Evolutionary conservation across 306 rosid genomes (phyloP).

Genomic region (Lathyrus sativus): DNA sequence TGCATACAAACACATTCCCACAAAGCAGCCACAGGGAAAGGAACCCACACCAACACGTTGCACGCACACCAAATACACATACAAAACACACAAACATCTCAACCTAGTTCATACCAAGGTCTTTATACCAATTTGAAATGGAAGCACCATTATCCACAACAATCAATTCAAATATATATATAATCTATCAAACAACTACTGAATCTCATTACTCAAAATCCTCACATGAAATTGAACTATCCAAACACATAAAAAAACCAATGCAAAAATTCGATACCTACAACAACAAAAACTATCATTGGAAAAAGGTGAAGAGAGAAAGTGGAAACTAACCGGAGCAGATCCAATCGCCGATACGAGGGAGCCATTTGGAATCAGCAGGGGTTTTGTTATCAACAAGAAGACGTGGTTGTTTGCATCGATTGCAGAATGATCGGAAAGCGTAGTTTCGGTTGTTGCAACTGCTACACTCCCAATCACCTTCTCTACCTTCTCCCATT

Average conservation of each 20-base stretch:
- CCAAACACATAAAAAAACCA: not conserved
- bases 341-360: conserved; percentile 56
- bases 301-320: not conserved
- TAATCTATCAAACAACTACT: not conserved
- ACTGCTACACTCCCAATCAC: conserved; percentile 94
- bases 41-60: conserved; percentile 66
- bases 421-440: conserved; percentile 94
- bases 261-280: not conserved
- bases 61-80: conserved; percentile 84
- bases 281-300: not conserved
- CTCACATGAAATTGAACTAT: not conserved
- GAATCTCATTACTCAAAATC: conserved; percentile 7
- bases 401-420: conserved; percentile 94
- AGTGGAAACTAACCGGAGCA: conserved; percentile 72
- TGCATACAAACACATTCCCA: conserved; percentile 82
- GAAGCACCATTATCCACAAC: not conserved
- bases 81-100: conserved; percentile 84
- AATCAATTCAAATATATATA: no score
- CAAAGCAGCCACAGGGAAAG: conserved; percentile 72
- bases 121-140: conserved; percentile 46
- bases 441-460: conserved; percentile 94
- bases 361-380: conserved; percentile 95
- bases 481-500: conserved; percentile 89
- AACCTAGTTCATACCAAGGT: conserved; percentile 69
- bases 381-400: conserved; percentile 93